Base-by-base conservation (phyloP, 805 yeast genomes). In the Candida nemodendra region DNA sequence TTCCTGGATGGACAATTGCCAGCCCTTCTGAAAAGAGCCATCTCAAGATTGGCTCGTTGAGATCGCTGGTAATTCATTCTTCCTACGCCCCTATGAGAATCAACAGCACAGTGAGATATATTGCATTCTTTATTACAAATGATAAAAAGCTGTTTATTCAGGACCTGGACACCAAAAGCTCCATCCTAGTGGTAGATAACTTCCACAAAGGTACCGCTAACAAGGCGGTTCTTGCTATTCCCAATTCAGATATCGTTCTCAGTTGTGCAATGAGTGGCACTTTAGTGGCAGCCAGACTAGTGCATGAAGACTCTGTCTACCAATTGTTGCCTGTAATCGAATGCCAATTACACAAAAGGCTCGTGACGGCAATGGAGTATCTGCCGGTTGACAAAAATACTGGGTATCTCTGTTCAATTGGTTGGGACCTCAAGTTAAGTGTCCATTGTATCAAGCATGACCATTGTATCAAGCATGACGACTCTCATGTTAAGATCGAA, bases 341-440 rank as follows among this genome's bases (percentile, higher is more conserved):
- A 32, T 15, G 38, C 2, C 57, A 60, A 38, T 28, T 64, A 9
- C 68, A 64, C 34, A 48, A 54, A 25, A 44, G 67, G 22, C 36
- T 64, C 14, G 48, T 63, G 5, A 53, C 64, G 1, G 44, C 49
- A 4, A 30, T 53, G 34, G 44, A 48, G 11, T 53, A 51, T 21
- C 29, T 51, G 3, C 26, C 40, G 4, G 28, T 45, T 4, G 43
- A 32, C 22, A 23, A 36, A 1, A 23, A 32, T 1, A 38, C 52
- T 4, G 63, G 65, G 14, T 71, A 66, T 45, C 47, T 81, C 15
- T 64, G 73, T 9, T 72, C 84, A 1, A 62, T 77, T 44, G 87
- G 89, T 3, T 72, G 81, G 73, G 90, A 83, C 57, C 60, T 65
- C 36, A 54, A 52, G 16, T 37, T 80, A 2, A 67, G 62, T 32